These are phyloP conservation scores for Iodosphaeria phyllophila DNA, from an alignment of 2,329 filamentous ascomycete species.

Conservation along the genomic window DNA sequence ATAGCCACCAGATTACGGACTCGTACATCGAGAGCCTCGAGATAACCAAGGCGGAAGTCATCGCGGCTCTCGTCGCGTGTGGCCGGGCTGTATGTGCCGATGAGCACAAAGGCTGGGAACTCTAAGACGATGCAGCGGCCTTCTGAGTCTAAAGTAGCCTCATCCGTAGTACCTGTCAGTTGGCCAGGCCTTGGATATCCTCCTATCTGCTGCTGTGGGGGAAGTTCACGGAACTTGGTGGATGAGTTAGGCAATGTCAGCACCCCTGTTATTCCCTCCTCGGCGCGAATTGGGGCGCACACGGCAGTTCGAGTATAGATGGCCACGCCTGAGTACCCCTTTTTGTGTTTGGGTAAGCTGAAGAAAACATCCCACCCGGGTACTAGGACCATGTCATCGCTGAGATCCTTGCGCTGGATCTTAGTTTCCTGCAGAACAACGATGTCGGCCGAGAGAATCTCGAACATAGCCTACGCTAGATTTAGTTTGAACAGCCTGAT, in stretches of 20 bases:
- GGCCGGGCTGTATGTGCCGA: slow-evolving; percentile 85
- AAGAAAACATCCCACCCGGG: slow-evolving; percentile 95
- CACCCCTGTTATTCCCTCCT: slow-evolving; percentile 81
- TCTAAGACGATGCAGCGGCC: slow-evolving; percentile 82
- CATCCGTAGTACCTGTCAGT: slow-evolving; percentile 44
- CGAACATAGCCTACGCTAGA: slow-evolving; percentile 61
- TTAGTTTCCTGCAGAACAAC: slow-evolving; percentile 92
- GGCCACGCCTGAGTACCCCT: slow-evolving; percentile 89
- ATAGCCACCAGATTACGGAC: slow-evolving; percentile 64
- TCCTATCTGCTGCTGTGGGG: slow-evolving; percentile 59
- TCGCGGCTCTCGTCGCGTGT: slow-evolving; percentile 70
- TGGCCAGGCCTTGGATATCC: slow-evolving; percentile 65
- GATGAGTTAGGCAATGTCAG: slow-evolving; percentile 55
- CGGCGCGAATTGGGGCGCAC: slow-evolving; percentile 73
- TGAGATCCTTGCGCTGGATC: slow-evolving; percentile 81
- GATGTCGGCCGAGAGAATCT: slow-evolving; percentile 80
- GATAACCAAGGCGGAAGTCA: slow-evolving; percentile 64
- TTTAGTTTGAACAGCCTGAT: slow-evolving; percentile 2
- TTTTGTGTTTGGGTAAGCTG: slow-evolving; percentile 83
- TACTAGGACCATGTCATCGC: slow-evolving; percentile 89
- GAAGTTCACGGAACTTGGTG: slow-evolving; percentile 55
- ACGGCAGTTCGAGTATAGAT: slow-evolving; percentile 82
- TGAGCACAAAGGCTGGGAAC: slow-evolving; percentile 83
- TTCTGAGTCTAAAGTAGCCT: slow-evolving; percentile 65
- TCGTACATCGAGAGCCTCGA: slow-evolving; percentile 62